Evolutionary conservation across 2,329 filamentous ascomycete genomes (phyloP), one percentile per base, ranked within the genome.

Genomic region (Fusarium albidum): DNA sequence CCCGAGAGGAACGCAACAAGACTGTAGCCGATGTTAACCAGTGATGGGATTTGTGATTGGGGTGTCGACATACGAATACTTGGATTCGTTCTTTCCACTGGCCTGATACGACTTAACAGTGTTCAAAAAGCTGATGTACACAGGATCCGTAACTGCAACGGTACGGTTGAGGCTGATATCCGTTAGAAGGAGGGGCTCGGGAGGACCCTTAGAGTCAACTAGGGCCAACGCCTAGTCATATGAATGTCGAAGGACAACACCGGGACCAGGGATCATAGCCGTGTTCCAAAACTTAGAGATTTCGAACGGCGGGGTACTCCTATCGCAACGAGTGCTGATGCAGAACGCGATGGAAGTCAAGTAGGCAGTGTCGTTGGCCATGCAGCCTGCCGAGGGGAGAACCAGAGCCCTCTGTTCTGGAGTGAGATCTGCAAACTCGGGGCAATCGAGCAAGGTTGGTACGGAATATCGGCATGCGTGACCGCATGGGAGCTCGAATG

Each of bases 281-380:
- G 21, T 31, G 3, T 61, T 52, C 64, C 64, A 66, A 7, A 61
- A 65, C 9, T 40, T 21, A 12, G 61, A 59, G 9, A 65, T 47
- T 6, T 40, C 29, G 32, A 47, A 65, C 0, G 31, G 9, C 14
- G 41, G 54, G n/a, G 45, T 38, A 1, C 18, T 9, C 1, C 42
- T 44, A 0, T 43, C 25, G 9, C 64, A 66, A 13, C 34, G 42
- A 1, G 33, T 7, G 7, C 47, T 9, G 1, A 67, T 65, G 2
- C 65, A 67, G 51, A 55, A 65, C 0, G 65, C 65, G 7, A 67
- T 44, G 0, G 65, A 55, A 0, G 65, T 66, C 9, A 67, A 11
- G 37, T 66, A 67, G 0, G 52, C 31, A 1, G 37, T 38, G 5
- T 62, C 39, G 4, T 63, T 52, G 1, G 51, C 48, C 13, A 63